Percentiles rank a stretch among this genome's conserved stretches.
Evolutionary conservation across 331 rosid genomes (phyloP).

Genomic region (Erythrophleum ivorense): DNA sequence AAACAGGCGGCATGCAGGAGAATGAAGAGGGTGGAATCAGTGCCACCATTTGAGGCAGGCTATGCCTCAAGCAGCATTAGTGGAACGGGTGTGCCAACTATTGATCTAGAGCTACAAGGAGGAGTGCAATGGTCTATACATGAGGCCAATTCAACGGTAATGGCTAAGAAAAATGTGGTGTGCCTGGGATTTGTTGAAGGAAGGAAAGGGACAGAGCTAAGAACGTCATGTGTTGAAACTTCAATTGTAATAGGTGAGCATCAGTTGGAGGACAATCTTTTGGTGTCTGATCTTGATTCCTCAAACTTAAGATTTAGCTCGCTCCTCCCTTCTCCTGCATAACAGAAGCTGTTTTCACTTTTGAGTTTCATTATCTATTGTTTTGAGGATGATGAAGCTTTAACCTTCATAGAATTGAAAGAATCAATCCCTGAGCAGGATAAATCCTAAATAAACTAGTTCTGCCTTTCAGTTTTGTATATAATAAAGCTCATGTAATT

Average conservation of each 20-base stretch:
- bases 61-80: slow-evolving; percentile 33
- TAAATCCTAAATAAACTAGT: too few species aligned
- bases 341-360: slow-evolving; percentile 32
- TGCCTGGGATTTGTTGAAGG: slow-evolving; percentile 46
- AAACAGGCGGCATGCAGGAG: slow-evolving; percentile 39
- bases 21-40: slow-evolving; percentile 46
- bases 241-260: slow-evolving; percentile 47
- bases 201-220: slow-evolving; percentile 39
- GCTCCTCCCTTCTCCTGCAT: slow-evolving; percentile 32
- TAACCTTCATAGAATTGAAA: not conserved
- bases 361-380: not conserved
- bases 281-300: slow-evolving; percentile 48
- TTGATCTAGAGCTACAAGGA: slow-evolving; percentile 41
- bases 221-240: slow-evolving; percentile 39
- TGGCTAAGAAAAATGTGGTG: slow-evolving; percentile 34
- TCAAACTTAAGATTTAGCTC: slow-evolving; percentile 46
- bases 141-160: slow-evolving; percentile 46
- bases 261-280: slow-evolving; percentile 43
- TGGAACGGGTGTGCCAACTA: slow-evolving; percentile 33
- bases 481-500: too few species aligned
- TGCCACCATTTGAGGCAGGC: slow-evolving; percentile 51
- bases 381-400: slow-evolving; percentile 10
- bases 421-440: too few species aligned
- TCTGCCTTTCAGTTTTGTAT: too few species aligned
- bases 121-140: slow-evolving; percentile 47